These are phyloP conservation scores for Aspergillus arachidicola DNA, from an alignment of 2,329 filamentous ascomycete species.

Conservation along the genomic window DNA sequence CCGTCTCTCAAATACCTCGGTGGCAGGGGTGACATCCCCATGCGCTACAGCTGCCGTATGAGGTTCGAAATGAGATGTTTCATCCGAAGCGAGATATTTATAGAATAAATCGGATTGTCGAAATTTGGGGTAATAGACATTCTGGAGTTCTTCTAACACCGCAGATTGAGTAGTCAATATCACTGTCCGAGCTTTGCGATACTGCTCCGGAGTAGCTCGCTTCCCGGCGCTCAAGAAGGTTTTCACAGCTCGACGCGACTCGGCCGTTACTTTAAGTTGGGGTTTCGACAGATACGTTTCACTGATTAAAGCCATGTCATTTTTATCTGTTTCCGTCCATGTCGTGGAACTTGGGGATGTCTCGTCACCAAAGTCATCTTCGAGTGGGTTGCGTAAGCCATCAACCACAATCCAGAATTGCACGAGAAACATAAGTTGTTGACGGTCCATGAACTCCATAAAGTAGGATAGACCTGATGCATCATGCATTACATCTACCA, in stretches of 20 bases:
- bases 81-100: conserved; percentile 90
- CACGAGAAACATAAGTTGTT: conserved; percentile 81
- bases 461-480: conserved; percentile 93
- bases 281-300: conserved; percentile 83
- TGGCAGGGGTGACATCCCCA: conserved; percentile 20
- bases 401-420: conserved; percentile 99
- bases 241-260: conserved; percentile 69
- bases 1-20: conserved; percentile 39
- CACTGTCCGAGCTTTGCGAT: conserved; percentile 77
- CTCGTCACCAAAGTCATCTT: conserved; percentile 78
- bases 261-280: conserved; percentile 75
- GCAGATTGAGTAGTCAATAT: conserved; percentile 81
- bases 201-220: conserved; percentile 76
- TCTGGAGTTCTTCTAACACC: conserved; percentile 82
- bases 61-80: conserved; percentile 47
- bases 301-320: conserved; percentile 87
- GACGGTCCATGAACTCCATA: conserved; percentile 99
- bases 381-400: conserved; percentile 89
- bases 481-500: conserved; percentile 86
- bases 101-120: conserved; percentile 93
- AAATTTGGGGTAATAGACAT: conserved; percentile 78
- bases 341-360: conserved; percentile 63
- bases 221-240: conserved; percentile 79
- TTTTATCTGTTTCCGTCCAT: conserved; percentile 82
- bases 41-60: conserved; percentile 22